A percentile compares a stretch with the other conserved stretches of the same genome.
phyloP scores from a whole-genome alignment of 176 grass and related monocot genomes.

The Bromus sterilis region DNA sequence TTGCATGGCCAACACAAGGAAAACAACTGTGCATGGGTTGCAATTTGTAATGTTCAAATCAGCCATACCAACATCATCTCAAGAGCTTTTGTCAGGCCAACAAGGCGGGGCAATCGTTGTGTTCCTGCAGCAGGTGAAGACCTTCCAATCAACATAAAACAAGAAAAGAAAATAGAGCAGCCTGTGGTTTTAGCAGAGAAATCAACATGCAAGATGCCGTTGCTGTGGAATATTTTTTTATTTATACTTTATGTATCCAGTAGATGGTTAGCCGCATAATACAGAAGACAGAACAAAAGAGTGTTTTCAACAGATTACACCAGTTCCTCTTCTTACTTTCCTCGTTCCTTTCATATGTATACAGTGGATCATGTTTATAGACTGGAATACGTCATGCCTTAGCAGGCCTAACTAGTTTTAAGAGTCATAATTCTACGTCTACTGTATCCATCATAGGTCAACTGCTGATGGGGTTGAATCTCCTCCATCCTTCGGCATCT shows the following conservation, averaged over 20 bases:
- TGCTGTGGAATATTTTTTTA: background rate
- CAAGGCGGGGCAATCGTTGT: constrained; percentile 80
- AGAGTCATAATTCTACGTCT: background rate
- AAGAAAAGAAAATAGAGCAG: background rate
- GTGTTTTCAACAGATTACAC: background rate
- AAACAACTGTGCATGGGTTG: background rate
- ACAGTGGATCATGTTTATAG: background rate
- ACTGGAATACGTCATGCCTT: background rate
- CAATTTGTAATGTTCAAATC: background rate
- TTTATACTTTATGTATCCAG: background rate
- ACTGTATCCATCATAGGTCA: background rate
- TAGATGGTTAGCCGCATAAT: background rate
- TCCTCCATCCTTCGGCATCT: background rate
- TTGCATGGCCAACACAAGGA: background rate
- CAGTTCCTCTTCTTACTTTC: background rate
- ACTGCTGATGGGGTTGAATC: background rate
- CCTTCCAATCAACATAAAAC: background rate
- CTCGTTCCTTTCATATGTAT: background rate
- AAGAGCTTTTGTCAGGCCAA: constrained; percentile 76
- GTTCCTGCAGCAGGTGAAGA: constrained; percentile 53
- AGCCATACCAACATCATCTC: constrained; percentile 81
- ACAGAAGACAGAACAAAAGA: background rate
- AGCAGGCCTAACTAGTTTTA: background rate
- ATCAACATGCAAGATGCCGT: background rate
- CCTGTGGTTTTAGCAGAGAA: background rate